Evolutionary conservation across 768 basidiomycete species (phyloP), one percentile per base, ranked within the genome.

Genomic region (Clavaria fumosa): DNA sequence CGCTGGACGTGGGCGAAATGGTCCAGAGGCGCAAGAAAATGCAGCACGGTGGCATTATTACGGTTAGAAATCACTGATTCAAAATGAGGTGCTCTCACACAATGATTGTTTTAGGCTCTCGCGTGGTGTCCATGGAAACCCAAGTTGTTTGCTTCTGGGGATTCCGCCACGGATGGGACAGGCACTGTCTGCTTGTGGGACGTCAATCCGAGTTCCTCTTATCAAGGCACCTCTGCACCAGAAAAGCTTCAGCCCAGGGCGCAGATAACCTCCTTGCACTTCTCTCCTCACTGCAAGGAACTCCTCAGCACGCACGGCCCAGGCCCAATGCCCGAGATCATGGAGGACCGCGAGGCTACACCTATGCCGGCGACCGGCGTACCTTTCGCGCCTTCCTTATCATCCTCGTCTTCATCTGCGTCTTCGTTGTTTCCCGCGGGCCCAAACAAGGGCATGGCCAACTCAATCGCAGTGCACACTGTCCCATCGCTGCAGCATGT

Each of bases 71-170:
- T 43, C 3, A 14, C 45, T 63, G 38, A 63, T 43, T 22, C 43
- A 44, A 12, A 47, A 48, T 24, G 37, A 40, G 14, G 34, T 39
- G 14, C 40, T 45, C 9, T 44, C 39, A 17, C 31, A 24, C 39
- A 31, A 4, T 11, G 5, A 6, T 31, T 7, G 9, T 20, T 22
- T 40, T 10, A 45, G 83, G 84, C 88, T 0, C 58, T 91, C 37
- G 78, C 84, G 1, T 93, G 89, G 77, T 86, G 79, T 44, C 83
- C 89, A 0, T 91, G 89, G 89, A 75, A 84, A 50, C 66, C 75
- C 0, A 75, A 75, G 12, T 60, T 86, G 3, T 69, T 91, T 31
- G 83, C 84, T 0, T 72, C 79, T 0, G 89, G 86, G 0, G 86
- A 78, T 31, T 42, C 44, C 22, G 23, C 41, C 5, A 12, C 28